A percentile compares a stretch with the other conserved stretches of the same genome.
Evolutionary conservation across 192 early-diverging fungal species (phyloP).

Genomic region (Coemansia sp.): DNA sequence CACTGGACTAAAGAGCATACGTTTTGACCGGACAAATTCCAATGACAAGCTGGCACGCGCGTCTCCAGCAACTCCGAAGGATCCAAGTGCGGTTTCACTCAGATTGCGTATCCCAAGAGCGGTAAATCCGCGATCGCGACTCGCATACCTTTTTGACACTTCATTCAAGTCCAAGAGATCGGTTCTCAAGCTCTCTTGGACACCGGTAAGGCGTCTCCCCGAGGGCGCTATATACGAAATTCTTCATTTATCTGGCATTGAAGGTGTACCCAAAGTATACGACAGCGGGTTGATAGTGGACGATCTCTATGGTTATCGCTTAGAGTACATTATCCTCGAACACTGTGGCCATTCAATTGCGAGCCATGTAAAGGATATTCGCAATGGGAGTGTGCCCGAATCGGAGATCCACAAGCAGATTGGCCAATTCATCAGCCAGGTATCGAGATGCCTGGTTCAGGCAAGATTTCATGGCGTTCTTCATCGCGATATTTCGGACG

Average conservation of each 20-base stretch:
- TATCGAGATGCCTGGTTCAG: neutral
- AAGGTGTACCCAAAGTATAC: neutral
- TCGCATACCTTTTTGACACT: conserved; percentile 9
- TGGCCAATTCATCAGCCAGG: neutral
- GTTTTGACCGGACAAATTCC: neutral
- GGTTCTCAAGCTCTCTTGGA: conserved; percentile 4
- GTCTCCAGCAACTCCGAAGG: neutral
- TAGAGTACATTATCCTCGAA: conserved; percentile 6
- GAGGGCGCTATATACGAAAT: conserved; percentile 7
- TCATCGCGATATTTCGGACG: conserved; percentile 14
- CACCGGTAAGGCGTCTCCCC: conserved; percentile 6
- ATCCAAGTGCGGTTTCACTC: neutral
- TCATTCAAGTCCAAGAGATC: neutral
- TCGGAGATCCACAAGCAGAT: neutral
- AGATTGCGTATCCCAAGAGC: neutral
- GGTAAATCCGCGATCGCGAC: neutral
- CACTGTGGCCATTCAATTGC: neutral
- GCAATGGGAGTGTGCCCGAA: neutral
- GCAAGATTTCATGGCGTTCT: neutral
- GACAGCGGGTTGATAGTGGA: neutral
- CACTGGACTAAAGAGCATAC: neutral
- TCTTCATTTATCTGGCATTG: neutral
- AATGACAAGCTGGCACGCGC: neutral
- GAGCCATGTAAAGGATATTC: neutral
- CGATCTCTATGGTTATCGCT: conserved; percentile 6